phyloP scores from a whole-genome alignment of 495 filamentous ascomycete genomes.

The Xylaria nigripes region DNA sequence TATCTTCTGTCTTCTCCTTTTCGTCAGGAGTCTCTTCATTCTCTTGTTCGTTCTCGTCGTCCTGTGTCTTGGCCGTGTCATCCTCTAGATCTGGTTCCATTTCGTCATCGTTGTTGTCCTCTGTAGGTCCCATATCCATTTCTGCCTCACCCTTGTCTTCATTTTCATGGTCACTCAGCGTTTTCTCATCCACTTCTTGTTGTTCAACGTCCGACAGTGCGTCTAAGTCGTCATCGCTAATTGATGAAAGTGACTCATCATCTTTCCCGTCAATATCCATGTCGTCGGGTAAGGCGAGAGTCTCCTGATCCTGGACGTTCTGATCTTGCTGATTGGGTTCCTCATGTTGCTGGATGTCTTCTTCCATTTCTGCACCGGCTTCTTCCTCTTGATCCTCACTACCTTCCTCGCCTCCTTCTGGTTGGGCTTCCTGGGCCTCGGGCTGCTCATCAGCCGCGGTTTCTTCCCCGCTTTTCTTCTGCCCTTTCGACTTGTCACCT shows the following conservation, averaged over 20 bases:
- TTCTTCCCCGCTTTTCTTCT: conserved; percentile 55
- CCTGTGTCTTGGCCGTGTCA: conserved; percentile 25
- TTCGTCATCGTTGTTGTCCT: conserved; percentile 22
- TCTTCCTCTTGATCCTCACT: conserved; percentile 45
- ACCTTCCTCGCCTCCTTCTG: conserved; percentile 42
- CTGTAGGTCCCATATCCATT: conserved; percentile 17
- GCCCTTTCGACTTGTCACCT: conserved; percentile 60
- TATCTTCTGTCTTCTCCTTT: conserved; percentile 24
- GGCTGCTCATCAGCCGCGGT: conserved; percentile 54
- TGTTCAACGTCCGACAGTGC: conserved; percentile 45
- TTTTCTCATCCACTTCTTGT: conserved; percentile 31
- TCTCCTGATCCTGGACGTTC: conserved; percentile 55
- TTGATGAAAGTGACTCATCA: conserved; percentile 35
- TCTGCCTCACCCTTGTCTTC: conserved; percentile 22
- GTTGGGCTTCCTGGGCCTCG: conserved; percentile 46
- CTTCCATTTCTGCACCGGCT: conserved; percentile 57
- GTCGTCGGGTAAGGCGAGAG: conserved; percentile 58
- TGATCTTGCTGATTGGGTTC: conserved; percentile 56
- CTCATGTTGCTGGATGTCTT: conserved; percentile 64
- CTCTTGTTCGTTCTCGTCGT: conserved; percentile 39
- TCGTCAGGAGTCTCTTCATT: conserved; percentile 34
- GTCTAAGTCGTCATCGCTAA: conserved; percentile 49
- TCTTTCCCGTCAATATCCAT: conserved; percentile 60
- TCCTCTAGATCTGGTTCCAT: conserved; percentile 24
- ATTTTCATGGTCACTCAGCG: conserved; percentile 22